Percentiles rank a stretch among this genome's conserved stretches.
phyloP scores from a whole-genome alignment of 75 land plant genomes.

The Cunninghamia lanceolata region DNA sequence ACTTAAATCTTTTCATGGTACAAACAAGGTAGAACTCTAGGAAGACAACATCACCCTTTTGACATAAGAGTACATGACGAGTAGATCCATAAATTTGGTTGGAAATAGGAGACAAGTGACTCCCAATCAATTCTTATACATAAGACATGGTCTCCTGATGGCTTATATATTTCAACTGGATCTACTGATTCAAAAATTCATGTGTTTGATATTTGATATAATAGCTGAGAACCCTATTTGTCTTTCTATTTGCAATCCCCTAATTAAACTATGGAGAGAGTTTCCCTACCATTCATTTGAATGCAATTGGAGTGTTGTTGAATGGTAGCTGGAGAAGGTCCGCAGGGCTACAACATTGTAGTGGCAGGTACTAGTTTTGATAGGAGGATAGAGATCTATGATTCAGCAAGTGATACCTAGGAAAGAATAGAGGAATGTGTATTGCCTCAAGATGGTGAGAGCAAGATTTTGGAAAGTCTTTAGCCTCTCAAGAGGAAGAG shows the following conservation, averaged over 20 bases:
- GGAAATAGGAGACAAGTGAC: slow-evolving; percentile 38
- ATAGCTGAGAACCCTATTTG: neutral
- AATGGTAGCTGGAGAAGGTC: slow-evolving; percentile 8
- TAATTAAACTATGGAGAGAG: slow-evolving; percentile 15
- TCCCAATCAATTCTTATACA: slow-evolving; percentile 36
- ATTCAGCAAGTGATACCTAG: slow-evolving; percentile 14
- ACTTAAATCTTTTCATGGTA: slow-evolving; percentile 45
- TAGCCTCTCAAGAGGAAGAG: neutral
- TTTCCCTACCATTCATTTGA: slow-evolving; percentile 1
- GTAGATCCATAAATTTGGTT: slow-evolving; percentile 39
- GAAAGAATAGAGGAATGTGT: neutral
- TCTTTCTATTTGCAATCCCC: slow-evolving; percentile 19
- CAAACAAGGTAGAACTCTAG: slow-evolving; percentile 44
- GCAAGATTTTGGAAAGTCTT: neutral
- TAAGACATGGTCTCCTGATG: slow-evolving; percentile 50
- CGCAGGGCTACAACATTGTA: slow-evolving; percentile 20
- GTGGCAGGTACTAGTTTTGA: slow-evolving; percentile 17
- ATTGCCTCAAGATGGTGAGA: neutral
- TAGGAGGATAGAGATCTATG: slow-evolving; percentile 20
- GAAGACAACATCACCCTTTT: slow-evolving; percentile 30
- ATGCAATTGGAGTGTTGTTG: slow-evolving; percentile 9
- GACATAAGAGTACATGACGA: slow-evolving; percentile 25
- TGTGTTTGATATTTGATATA: slow-evolving; percentile 32
- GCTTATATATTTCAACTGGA: slow-evolving; percentile 37
- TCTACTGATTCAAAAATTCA: slow-evolving; percentile 45